These are phyloP conservation scores for Leccinum proliferum DNA, from an alignment of 1,284 basidiomycete genomes.

Conservation along the genomic window DNA sequence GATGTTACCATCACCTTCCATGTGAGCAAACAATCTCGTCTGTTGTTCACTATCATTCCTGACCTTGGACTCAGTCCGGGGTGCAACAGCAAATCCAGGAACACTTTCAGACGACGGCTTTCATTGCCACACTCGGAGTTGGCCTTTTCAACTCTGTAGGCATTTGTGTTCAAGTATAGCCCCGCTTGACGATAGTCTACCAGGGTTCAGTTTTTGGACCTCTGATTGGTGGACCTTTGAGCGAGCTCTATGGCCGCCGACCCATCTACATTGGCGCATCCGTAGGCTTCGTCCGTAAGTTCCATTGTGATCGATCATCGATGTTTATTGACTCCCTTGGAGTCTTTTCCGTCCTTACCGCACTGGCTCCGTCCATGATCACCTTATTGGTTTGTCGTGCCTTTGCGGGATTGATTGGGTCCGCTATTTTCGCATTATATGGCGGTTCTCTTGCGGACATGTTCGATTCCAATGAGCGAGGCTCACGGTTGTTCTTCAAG, in stretches of 20 bases:
- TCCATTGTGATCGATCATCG: neutral
- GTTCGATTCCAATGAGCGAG: slow-evolving; percentile 22
- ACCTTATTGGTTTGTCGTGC: slow-evolving; percentile 17
- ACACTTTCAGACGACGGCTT: slow-evolving; percentile 16
- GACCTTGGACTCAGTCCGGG: slow-evolving; percentile 16
- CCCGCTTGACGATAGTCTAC: neutral
- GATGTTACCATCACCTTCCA: slow-evolving; percentile 23
- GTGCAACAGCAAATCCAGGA: slow-evolving; percentile 25
- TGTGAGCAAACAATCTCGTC: slow-evolving; percentile 11
- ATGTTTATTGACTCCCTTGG: slow-evolving; percentile 2
- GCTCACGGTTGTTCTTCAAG: slow-evolving; percentile 23
- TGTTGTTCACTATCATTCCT: neutral
- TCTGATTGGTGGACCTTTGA: slow-evolving; percentile 23
- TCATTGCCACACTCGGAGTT: slow-evolving; percentile 20
- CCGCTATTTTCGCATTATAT: slow-evolving; percentile 21
- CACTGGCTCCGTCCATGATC: slow-evolving; percentile 17
- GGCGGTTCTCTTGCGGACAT: slow-evolving; percentile 24
- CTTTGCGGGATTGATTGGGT: slow-evolving; percentile 18
- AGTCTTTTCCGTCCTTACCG: slow-evolving; percentile 20
- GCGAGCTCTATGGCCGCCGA: slow-evolving; percentile 22
- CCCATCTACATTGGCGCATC: slow-evolving; percentile 21
- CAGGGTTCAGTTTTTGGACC: slow-evolving; percentile 24
- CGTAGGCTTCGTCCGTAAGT: slow-evolving; percentile 20
- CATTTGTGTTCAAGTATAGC: neutral
- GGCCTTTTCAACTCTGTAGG: slow-evolving; percentile 25